phyloP scores from a whole-genome alignment of 2,329 filamentous ascomycete species.

The Lecanosticta acicola region DNA sequence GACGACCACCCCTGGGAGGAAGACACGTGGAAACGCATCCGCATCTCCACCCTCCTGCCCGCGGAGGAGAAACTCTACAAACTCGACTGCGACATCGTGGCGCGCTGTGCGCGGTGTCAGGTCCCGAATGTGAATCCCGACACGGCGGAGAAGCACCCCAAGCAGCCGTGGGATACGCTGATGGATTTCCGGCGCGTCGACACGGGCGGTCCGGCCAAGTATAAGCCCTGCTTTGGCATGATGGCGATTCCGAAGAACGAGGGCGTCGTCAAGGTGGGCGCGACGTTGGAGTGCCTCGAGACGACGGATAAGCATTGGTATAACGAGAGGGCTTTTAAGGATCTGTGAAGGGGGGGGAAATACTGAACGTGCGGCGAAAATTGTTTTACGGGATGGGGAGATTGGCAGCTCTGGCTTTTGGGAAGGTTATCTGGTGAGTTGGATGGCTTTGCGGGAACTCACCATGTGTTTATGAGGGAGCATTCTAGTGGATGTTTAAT shows the following conservation, averaged over 20 bases:
- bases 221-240: slow-evolving; percentile 64
- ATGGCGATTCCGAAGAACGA: slow-evolving; percentile 54
- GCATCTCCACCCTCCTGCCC: slow-evolving; percentile 37
- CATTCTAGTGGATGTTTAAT: too few relatives aligned
- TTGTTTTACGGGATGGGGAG: too few relatives aligned
- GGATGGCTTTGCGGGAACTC: too few relatives aligned
- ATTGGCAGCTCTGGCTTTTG: too few relatives aligned
- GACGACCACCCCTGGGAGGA: slow-evolving; percentile 52
- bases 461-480: too few relatives aligned
- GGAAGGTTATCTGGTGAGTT: too few relatives aligned
- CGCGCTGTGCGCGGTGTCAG: slow-evolving; percentile 55
- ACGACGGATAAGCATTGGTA: slow-evolving; percentile 55
- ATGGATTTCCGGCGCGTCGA: slow-evolving; percentile 58
- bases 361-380: too few relatives aligned
- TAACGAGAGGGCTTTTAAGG: slow-evolving; percentile 32
- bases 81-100: slow-evolving; percentile 52
- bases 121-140: slow-evolving; percentile 61
- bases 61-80: slow-evolving; percentile 31
- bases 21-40: slow-evolving; percentile 57
- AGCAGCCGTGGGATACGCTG: slow-evolving; percentile 57
- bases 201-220: slow-evolving; percentile 54
- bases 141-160: slow-evolving; percentile 54
- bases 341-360: slow-evolving; percentile 22
- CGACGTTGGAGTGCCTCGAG: slow-evolving; percentile 53
- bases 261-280: slow-evolving; percentile 52